Evolutionary conservation across 345 rosid species (phyloP), one percentile per base, ranked within the genome.

Genomic region (Hirschfeldia incana): DNA sequence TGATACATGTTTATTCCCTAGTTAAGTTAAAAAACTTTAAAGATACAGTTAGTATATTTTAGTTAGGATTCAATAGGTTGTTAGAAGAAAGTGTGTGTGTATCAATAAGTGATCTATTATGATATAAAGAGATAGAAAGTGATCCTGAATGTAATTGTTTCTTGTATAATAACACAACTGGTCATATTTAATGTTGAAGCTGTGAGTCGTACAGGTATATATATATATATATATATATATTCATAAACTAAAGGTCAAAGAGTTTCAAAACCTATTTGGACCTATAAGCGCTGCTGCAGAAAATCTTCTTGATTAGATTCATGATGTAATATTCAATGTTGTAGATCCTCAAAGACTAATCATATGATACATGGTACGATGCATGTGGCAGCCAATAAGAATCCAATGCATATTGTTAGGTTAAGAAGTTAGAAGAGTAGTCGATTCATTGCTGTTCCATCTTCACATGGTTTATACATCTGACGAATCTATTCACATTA

Each of bases 321-420:
- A 39, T 63, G 67, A 63, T 13, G 26, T 65, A 2, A 57, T 2
- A 42, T 8, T 28, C 0, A 28, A 5, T 77, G 42, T 6, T 39
- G 61, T 72, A 72, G 73, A 72, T 72, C 72, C 72, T 72, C 3
- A 2, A 42, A 65, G 36, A 42, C 26, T 51, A 70, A 9, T 13
- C 32, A 72, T 42, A 29, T 74, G 78, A 32, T 28, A 69, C 73
- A 34, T 44, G 36, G 61, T 53, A 53, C 5, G 16, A 53, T 80
- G 79, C 79, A 80, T 74, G 83, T 80, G 76, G 46, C 16, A 69
- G 76, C 68, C 63, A 80, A 70, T 63, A 21, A 69, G 75, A 80
- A 74, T 69, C 78, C 75, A 79, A 39, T 69, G 71, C 1, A 74
- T 68, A 59, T 37, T 16, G 65, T 37, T 16, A 61, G 67, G 36